Evolutionary conservation across 805 yeast species (phyloP).

Genomic region (Ascoidea asiatica): DNA sequence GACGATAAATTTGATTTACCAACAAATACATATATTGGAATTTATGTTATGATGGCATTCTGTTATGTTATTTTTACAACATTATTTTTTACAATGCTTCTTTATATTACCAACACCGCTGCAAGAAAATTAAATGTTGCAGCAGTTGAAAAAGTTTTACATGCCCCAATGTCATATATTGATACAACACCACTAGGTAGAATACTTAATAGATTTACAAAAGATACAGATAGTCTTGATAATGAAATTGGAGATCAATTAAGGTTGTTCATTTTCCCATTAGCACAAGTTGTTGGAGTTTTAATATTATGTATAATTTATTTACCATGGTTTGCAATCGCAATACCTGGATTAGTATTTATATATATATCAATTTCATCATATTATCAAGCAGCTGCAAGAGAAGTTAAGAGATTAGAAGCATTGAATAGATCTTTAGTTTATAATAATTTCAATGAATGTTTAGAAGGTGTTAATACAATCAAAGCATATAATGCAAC

Average conservation of each 20-base stretch:
- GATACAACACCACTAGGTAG: constrained; percentile 86
- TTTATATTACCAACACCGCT: constrained; percentile 38
- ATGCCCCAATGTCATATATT: constrained; percentile 72
- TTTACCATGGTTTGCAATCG: constrained; percentile 65
- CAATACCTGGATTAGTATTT: constrained; percentile 36
- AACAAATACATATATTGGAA: constrained; percentile 49
- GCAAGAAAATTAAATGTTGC: constrained; percentile 44
- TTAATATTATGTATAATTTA: constrained; percentile 54
- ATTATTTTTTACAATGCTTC: constrained; percentile 30
- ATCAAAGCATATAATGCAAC: constrained; percentile 45
- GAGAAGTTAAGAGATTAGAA: constrained; percentile 70
- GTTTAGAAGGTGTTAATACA: constrained; percentile 52
- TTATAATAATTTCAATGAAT: constrained; percentile 60
- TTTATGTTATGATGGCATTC: constrained; percentile 41
- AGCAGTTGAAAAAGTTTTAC: constrained; percentile 48
- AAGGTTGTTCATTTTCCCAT: constrained; percentile 40
- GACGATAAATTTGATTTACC: constrained; percentile 31
- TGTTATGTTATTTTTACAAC: constrained; percentile 31
- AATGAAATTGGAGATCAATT: constrained; percentile 63
- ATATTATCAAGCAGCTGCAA: constrained; percentile 55
- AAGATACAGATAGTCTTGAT: constrained; percentile 74
- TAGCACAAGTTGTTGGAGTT: constrained; percentile 44
- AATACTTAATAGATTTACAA: constrained; percentile 72
- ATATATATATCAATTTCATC: constrained; percentile 31
- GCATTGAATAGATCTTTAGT: constrained; percentile 59